These are phyloP conservation scores for Alternaria novae-zelandiae DNA, from an alignment of 2,329 filamentous ascomycete species.

Conservation along the genomic window DNA sequence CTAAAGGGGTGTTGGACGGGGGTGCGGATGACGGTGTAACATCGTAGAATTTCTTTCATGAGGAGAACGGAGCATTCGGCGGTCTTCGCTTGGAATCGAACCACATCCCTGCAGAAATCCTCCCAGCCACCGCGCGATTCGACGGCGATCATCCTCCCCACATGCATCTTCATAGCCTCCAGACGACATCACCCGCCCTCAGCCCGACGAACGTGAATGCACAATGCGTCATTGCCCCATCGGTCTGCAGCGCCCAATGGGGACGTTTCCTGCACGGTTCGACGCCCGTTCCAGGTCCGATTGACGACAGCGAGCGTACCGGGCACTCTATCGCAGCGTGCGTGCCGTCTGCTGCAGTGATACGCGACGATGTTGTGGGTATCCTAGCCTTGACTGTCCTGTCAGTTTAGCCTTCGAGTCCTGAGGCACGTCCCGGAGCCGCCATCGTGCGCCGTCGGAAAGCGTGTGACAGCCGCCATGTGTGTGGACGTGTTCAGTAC, in stretches of 20 bases:
- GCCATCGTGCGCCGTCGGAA: slow-evolving; percentile 15
- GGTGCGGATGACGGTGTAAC: slow-evolving; percentile 36
- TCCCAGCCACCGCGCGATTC: slow-evolving; percentile 39
- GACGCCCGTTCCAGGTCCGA: slow-evolving; percentile 5
- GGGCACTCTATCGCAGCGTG: slow-evolving; percentile 1
- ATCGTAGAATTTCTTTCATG: slow-evolving; percentile 43
- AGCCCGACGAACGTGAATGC: slow-evolving; percentile 8
- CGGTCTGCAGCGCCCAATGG: slow-evolving; percentile 2
- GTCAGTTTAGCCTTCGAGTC: slow-evolving; percentile 30
- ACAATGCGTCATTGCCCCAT: slow-evolving; percentile 5
- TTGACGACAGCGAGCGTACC: not conserved
- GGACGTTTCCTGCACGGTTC: not conserved
- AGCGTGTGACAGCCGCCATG: slow-evolving; percentile 38
- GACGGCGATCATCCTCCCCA: slow-evolving; percentile 38
- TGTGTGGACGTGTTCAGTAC: slow-evolving; percentile 38
- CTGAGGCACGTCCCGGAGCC: slow-evolving; percentile 24
- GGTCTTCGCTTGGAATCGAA: slow-evolving; percentile 18
- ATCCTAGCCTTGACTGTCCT: slow-evolving; percentile 24
- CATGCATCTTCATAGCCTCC: slow-evolving; percentile 22
- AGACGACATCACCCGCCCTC: slow-evolving; percentile 23
- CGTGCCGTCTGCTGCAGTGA: slow-evolving; percentile 31
- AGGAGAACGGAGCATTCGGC: slow-evolving; percentile 25
- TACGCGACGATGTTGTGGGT: slow-evolving; percentile 31
- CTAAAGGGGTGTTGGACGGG: slow-evolving; percentile 34
- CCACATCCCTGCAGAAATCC: slow-evolving; percentile 28